Evolutionary conservation across 2,329 filamentous ascomycete species (phyloP), one percentile per base, ranked within the genome.

Genomic region (Macrophomina phaseolina): DNA sequence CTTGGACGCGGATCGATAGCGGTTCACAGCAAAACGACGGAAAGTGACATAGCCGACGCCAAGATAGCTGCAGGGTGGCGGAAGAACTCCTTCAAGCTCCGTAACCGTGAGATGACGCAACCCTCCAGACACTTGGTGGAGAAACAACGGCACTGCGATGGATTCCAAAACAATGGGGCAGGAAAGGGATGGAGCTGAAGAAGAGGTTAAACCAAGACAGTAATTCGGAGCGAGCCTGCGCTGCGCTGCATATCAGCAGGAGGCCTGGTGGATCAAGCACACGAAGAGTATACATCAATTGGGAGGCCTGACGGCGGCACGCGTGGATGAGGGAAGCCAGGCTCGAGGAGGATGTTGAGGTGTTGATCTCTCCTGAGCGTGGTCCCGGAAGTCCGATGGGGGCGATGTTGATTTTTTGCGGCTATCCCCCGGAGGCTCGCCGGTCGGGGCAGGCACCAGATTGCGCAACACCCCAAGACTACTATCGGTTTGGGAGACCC

Each of bases 351-450:
- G 23, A 46, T 45, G 40, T 18, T 46, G 23, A 45, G 40, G 14
- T 60, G 58, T 49, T 62, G 58, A 62, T 40, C 58, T 62, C 58
- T 62, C 58, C 58, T 62, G 56, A 60, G 32, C 14, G 51, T n/a
- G 16, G 7, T 2, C 4, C 2, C 38, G 11, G 16, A 14, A 4
- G 4, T 28, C 45, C 38, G 38, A 45, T 6, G 16, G 34, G 52
- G 53, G 23, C 23, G 3, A 61, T 28, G 56, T 18, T 14, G 11
- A 14, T 23, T 11, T 28, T 18, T 48, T 30, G 16, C 40, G 42
- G 42, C 36, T 48, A 48, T 36, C 30, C 23, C 55, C 55, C 38
- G 40, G 55, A 12, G 40, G 55, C 55, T 34, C 14, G 40, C 40
- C 23, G 58, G 18, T 48, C 45, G 58, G 58, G 18, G 42, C n/a